phyloP scores from a whole-genome alignment of 345 rosid species.

The Sisymbrium altissimum region DNA sequence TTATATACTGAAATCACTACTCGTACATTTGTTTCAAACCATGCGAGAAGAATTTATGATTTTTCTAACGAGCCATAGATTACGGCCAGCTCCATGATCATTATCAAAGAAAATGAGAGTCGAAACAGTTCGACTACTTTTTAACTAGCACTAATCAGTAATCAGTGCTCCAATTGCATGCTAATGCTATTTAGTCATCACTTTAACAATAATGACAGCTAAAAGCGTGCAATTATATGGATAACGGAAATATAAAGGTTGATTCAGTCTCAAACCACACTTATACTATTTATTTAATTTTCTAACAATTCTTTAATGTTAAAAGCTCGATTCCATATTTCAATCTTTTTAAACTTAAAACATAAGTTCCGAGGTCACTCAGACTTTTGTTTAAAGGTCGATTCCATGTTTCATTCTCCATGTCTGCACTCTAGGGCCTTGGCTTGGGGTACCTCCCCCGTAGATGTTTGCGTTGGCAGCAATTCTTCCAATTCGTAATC shows the following conservation, averaged over 20 bases:
- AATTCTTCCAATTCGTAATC: no score
- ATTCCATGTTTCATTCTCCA: no score
- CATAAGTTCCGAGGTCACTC: no score
- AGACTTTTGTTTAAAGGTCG: no score
- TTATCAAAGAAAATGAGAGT: not conserved
- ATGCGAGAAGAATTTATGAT: constrained; percentile 5
- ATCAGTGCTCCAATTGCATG: constrained; percentile 31
- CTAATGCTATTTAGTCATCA: constrained; percentile 22
- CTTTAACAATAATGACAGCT: constrained; percentile 24
- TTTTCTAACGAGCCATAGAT: not conserved
- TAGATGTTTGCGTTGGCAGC: not conserved
- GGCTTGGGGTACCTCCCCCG: not conserved
- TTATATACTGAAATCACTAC: not conserved
- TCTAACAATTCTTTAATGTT: not conserved
- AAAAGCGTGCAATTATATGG: constrained; percentile 29
- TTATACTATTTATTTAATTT: not conserved
- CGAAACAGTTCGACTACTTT: not conserved
- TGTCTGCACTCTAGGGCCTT: not conserved
- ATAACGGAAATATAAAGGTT: not conserved
- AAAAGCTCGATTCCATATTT: not conserved
- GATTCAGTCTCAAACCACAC: not conserved
- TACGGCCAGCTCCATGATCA: not conserved
- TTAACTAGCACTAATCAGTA: constrained; percentile 10
- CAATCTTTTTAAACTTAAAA: no score
- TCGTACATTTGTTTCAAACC: not conserved